Evolutionary conservation across 441 rosid genomes (phyloP), one percentile per base, ranked within the genome.

Genomic region (Erodium texanum): DNA sequence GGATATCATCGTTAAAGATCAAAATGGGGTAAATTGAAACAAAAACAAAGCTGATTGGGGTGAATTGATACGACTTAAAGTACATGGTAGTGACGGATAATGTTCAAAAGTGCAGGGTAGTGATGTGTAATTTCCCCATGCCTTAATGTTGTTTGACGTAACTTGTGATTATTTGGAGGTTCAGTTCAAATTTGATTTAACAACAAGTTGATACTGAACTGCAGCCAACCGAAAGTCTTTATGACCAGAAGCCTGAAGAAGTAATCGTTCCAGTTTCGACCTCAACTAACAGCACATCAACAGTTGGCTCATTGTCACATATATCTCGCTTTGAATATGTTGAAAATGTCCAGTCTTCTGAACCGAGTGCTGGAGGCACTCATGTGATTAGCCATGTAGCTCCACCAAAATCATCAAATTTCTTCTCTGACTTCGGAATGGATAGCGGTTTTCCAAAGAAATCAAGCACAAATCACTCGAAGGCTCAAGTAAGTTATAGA

Each of bases 181-280:
- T 43, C 64, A 29, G 32, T 48, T 66, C 20, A 63, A 71, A 68
- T 19, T 19, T 11, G 62, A 16, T 10, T 34, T n/a, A 32, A 16
- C 0, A 22, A 45, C 20, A n/a, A 29, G 9, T 62, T 15, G 43
- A 34, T 23, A 62, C 36, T 54, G 61, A 14, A 68, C 74, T 86
- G 86, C 88, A 94, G 99, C 69, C 92, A 36, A 94, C 80, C 70
- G 97, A 83, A 64, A 84, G 79, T 86, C 84, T 94, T 1, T 92
- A 92, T 75, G 98, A 94, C 73, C 98, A 94, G 80, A 88, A 94
- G 77, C 98, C 99, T 43, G 96, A 94, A 77, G 97, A 92, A 80
- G 85, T 82, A 64, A 84, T 78, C 69, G 79, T 78, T 72, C 85
- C 86, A n/a, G 83, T 82, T 76, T 68, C 81, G 61, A 48, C 92